Conservation (phyloP, 176 grass and related monocot species). For the Oryza brachyantha region DNA sequence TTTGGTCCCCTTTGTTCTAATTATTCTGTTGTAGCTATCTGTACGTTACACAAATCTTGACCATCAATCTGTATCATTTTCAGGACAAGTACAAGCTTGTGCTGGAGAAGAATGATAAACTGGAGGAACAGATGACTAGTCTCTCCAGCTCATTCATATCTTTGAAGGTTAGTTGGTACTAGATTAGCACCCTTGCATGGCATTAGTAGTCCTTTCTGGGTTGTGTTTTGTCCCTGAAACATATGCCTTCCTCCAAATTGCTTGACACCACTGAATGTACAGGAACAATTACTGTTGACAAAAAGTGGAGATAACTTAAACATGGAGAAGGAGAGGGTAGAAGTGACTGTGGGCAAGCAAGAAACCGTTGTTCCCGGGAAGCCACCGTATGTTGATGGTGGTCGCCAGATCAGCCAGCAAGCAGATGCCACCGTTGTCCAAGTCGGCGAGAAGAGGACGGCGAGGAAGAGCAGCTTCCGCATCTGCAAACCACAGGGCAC, state of each 20-base stretch:
- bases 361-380: neutral
- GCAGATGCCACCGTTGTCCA: conserved; percentile 17
- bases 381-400: neutral
- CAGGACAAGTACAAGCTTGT: conserved; percentile 55
- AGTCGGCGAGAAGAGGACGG: conserved; percentile 22
- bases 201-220: neutral
- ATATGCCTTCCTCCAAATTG: neutral
- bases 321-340: conserved; percentile 8
- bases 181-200: conserved; percentile 4
- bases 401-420: neutral
- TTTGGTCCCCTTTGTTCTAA: neutral
- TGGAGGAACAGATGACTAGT: conserved; percentile 48
- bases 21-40: neutral
- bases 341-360: conserved; percentile 10
- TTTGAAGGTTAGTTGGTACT: conserved; percentile 47
- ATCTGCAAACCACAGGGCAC: conserved; percentile 63
- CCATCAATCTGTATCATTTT: neutral
- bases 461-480: conserved; percentile 60
- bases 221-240: neutral
- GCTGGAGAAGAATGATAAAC: conserved; percentile 44
- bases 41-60: neutral
- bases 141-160: conserved; percentile 49
- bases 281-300: conserved; percentile 56
- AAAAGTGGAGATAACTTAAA: conserved; percentile 39
- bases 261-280: neutral